Conservation (phyloP, 2,329 filamentous ascomycete species). For the Aspergillus jensenii region DNA sequence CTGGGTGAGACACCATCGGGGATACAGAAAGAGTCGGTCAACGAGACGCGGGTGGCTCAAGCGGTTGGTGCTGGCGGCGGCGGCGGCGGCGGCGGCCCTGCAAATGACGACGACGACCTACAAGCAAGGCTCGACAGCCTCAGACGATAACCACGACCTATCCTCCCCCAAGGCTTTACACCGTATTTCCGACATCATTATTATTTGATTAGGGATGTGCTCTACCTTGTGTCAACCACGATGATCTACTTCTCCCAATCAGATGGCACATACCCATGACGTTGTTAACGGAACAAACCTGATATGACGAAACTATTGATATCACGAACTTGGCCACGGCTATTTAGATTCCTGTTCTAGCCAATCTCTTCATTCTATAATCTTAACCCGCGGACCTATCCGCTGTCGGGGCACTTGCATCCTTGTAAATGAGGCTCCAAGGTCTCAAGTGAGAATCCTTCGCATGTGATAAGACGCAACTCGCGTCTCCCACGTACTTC, state of each 20-base stretch:
- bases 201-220: not conserved
- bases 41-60: slow-evolving; percentile 80
- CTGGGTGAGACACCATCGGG: slow-evolving; percentile 88
- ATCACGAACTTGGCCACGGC: not conserved
- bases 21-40: slow-evolving; percentile 69
- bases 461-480: not conserved
- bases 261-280: not conserved
- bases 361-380: not conserved
- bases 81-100: slow-evolving; percentile 32
- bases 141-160: slow-evolving; percentile 49
- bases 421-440: not conserved
- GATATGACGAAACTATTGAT: not conserved
- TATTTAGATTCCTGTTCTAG: not conserved
- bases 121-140: slow-evolving; percentile 91
- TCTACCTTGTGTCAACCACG: not conserved
- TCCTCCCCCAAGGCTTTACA: not conserved
- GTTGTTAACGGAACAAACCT: not conserved
- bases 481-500: not conserved
- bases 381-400: not conserved
- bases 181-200: not conserved
- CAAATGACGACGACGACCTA: slow-evolving; percentile 84
- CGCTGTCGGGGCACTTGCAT: not conserved
- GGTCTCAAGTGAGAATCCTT: not conserved
- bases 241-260: not conserved
- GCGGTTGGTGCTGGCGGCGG: slow-evolving; percentile 62